Conservation (phyloP, 805 yeast genomes). For the Kazachstania bromeliacearum region DNA sequence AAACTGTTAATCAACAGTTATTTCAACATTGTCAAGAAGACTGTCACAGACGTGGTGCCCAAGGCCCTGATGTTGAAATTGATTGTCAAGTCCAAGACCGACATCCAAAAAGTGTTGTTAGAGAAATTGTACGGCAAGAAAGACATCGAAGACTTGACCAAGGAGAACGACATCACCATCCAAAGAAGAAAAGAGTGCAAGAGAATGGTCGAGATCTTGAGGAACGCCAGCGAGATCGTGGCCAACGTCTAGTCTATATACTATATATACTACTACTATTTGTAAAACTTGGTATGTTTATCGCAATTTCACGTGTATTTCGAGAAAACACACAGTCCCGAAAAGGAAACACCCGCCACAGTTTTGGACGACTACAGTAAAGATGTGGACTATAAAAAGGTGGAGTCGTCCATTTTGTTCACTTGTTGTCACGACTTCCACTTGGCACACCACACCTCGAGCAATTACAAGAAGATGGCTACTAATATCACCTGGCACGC, state of each 20-base stretch:
- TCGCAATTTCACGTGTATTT: too few relatives aligned
- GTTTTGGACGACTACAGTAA: too few relatives aligned
- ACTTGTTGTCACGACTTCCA: too few relatives aligned
- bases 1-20: constrained; percentile 85
- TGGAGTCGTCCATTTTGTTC: too few relatives aligned
- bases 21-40: constrained; percentile 85
- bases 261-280: not conserved
- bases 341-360: too few relatives aligned
- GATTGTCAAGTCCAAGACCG: constrained; percentile 73
- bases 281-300: not conserved
- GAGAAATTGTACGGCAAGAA: constrained; percentile 70
- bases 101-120: constrained; percentile 81
- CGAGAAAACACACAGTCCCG: too few relatives aligned
- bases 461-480: constrained; percentile 56
- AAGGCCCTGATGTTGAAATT: constrained; percentile 91
- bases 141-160: constrained; percentile 67
- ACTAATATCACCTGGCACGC: constrained; percentile 95
- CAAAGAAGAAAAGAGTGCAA: constrained; percentile 91
- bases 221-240: constrained; percentile 85
- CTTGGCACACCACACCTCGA: too few relatives aligned
- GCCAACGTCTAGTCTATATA: constrained; percentile 27
- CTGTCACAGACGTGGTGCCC: constrained; percentile 89
- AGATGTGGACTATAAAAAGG: too few relatives aligned
- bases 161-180: constrained; percentile 85
- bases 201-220: constrained; percentile 89